Percentiles rank a stretch among this genome's conserved stretches.
These are phyloP conservation scores for Termitomyces sp. DNA, from an alignment of 768 basidiomycete genomes.

Conservation along the genomic window DNA sequence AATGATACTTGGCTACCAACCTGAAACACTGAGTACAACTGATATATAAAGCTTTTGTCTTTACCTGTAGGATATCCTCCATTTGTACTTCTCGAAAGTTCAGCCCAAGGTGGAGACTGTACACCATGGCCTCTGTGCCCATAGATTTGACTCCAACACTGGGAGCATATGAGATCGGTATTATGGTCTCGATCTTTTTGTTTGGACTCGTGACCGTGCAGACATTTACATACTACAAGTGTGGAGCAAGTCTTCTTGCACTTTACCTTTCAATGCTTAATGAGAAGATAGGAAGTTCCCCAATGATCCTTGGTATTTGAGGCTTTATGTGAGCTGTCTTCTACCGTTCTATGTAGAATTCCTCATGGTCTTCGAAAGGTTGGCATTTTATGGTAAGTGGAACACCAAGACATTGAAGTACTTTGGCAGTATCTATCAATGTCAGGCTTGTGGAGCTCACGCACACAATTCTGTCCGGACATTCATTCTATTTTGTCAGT, in stretches of 20 bases:
- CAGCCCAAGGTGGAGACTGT: neutral
- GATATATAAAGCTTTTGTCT: too few species aligned
- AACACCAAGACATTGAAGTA: neutral
- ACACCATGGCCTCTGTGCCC: neutral
- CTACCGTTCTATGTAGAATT: neutral
- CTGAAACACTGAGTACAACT: too few species aligned
- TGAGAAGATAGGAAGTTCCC: neutral
- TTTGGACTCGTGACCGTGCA: slow-evolving; percentile 10
- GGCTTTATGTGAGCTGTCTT: neutral
- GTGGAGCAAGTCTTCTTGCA: neutral
- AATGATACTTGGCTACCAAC: too few species aligned
- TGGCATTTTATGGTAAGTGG: slow-evolving; percentile 3
- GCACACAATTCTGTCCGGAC: neutral
- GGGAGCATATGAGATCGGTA: slow-evolving; percentile 6
- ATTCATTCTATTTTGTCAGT: neutral
- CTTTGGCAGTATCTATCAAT: neutral
- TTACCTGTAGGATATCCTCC: too few species aligned
- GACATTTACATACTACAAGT: slow-evolving; percentile 6
- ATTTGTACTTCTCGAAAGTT: too few species aligned
- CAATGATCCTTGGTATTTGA: neutral
- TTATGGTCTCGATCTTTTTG: slow-evolving; percentile 11
- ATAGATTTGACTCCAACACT: neutral
- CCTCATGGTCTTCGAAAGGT: too few species aligned
- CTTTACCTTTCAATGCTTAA: neutral
- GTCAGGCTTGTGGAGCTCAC: slow-evolving; percentile 5